phyloP scores from a whole-genome alignment of 2,329 filamentous ascomycete species.

The Monosporascus sp. region DNA sequence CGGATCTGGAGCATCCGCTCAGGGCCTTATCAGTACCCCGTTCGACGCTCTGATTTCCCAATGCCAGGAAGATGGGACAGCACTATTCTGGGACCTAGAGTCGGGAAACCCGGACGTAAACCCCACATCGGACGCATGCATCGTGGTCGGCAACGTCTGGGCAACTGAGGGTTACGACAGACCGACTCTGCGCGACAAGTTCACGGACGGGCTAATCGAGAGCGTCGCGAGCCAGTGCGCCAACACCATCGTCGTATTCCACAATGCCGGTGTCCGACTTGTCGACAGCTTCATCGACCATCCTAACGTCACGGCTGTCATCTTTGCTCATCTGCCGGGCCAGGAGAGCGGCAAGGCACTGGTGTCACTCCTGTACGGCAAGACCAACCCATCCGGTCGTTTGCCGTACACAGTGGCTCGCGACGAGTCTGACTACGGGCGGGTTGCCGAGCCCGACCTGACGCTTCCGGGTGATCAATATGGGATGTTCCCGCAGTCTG shows the following conservation, averaged over 20 bases:
- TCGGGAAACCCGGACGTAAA: constrained; percentile 31
- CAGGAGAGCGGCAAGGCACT: constrained; percentile 42
- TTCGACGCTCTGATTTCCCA: constrained; percentile 33
- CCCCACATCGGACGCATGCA: constrained; percentile 46
- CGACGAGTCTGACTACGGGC: constrained; percentile 36
- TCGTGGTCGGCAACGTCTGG: constrained; percentile 49
- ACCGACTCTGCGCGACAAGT: constrained; percentile 52
- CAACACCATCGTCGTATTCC: constrained; percentile 45
- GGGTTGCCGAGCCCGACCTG: constrained; percentile 17
- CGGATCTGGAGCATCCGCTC: constrained; percentile 32
- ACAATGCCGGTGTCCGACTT: constrained; percentile 44
- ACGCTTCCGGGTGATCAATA: constrained; percentile 45
- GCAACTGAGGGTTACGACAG: constrained; percentile 58
- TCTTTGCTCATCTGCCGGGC: constrained; percentile 45
- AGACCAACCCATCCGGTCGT: constrained; percentile 34
- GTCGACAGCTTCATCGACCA: constrained; percentile 45
- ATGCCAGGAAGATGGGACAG: constrained; percentile 36
- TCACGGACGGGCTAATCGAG: constrained; percentile 38
- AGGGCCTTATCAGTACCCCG: constrained; percentile 32
- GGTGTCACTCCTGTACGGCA: constrained; percentile 37
- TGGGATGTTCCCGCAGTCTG: constrained; percentile 27
- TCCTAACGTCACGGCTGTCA: constrained; percentile 43
- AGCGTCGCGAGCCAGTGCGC: constrained; percentile 41
- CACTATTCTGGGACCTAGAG: constrained; percentile 39
- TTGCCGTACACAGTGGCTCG: constrained; percentile 42